Percentiles rank a stretch among this genome's conserved stretches.
These are phyloP conservation scores for Russula sp. DNA, from an alignment of 768 basidiomycete genomes.

Conservation along the genomic window DNA sequence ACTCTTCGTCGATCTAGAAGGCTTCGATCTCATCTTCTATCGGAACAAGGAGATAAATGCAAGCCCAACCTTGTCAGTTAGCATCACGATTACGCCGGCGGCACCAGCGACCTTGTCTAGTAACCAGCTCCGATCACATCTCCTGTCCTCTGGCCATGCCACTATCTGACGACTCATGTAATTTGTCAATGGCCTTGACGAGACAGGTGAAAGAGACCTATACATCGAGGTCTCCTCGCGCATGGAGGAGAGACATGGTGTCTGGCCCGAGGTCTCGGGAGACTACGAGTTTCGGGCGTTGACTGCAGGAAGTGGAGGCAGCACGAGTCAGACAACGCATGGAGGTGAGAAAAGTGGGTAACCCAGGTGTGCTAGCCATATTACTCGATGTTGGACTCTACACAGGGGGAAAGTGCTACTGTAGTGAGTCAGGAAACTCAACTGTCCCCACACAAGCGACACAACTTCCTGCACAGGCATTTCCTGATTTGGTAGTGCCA, in stretches of 20 bases:
- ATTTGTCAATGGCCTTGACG: background rate
- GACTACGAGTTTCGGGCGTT: constrained; percentile 43
- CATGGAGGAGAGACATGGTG: constrained; percentile 49
- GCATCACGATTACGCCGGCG: constrained; percentile 47
- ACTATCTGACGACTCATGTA: constrained; percentile 32
- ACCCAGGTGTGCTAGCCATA: constrained; percentile 5
- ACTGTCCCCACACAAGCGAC: too few species aligned
- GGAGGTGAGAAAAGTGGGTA: background rate
- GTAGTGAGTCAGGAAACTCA: background rate
- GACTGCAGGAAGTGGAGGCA: background rate
- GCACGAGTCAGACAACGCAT: constrained; percentile 1
- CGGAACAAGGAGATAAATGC: background rate
- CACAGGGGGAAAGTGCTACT: background rate
- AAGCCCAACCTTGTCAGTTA: constrained; percentile 58
- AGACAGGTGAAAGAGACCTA: background rate
- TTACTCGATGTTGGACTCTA: background rate
- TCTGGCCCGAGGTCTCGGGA: constrained; percentile 55
- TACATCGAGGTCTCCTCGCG: constrained; percentile 50
- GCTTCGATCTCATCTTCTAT: constrained; percentile 7
- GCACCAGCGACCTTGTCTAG: constrained; percentile 64
- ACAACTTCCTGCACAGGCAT: background rate
- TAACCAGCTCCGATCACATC: constrained; percentile 62
- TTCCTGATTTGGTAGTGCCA: background rate
- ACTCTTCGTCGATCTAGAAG: constrained; percentile 60
- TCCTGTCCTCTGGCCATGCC: constrained; percentile 45